Base-by-base conservation (phyloP, 1,139 yeast species). In the Candida sojae region DNA sequence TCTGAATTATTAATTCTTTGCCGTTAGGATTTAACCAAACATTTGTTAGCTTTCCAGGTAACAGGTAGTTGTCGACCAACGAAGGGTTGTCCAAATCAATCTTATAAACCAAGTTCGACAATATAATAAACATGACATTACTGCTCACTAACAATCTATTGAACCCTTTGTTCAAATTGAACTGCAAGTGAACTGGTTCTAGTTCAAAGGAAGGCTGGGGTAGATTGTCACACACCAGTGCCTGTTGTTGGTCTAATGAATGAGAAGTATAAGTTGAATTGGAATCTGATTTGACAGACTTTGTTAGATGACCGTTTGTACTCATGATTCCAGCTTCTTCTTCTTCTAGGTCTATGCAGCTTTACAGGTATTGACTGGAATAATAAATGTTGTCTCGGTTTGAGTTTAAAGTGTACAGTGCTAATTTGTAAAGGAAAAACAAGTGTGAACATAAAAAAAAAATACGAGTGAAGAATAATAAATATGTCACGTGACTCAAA, bases 131-230 rank as follows among this genome's bases (percentile, higher is more conserved):
- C 79, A 75, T 73, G 28, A 62, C 56, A 50, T 73, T 70, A 49
- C 61, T 66, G 43, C 61, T 61, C 2, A 71, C 75, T 17, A 57
- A 50, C 10, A 71, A 55, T n/a, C 55, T 51, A 11, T 53, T 57
- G 37, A 75, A 60, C 3, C 61, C 55, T 44, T 64, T 51, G n/a
- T 58, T 53, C 30, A 74, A 64, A 28, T 61, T 66, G 55, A 75
- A 75, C 51, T 74, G 79, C 23, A 75, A 64, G 55, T 70, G 79
- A 4, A 75, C 79, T 31, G 66, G 66, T 46, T 75, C 79, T n/a
- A 75, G 56, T 9, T 63, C 64, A 53, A 73, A 71, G 9, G 54
- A 48, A 1, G 74, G 73, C 42, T 55, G 54, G 12, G 58, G 58
- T 28, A 53, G 41, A 37, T 54, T 51, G 17, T 54, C 48, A 34